Conservation (phyloP, 108 stramenopile species). For the Fragilariopsis cylindrus region DNA sequence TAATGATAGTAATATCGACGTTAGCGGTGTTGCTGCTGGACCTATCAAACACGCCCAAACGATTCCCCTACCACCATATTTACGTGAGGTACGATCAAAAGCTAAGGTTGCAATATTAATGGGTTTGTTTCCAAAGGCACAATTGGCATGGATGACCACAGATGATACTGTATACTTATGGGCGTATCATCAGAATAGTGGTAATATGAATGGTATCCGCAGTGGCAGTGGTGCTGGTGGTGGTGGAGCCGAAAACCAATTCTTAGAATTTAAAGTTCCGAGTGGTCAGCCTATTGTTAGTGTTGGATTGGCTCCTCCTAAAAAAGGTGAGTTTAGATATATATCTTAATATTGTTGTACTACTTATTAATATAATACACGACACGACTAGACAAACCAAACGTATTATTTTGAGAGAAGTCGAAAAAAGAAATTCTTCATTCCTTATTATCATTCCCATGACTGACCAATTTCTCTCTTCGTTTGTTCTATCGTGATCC, state of each 20-base stretch:
- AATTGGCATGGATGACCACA: constrained; percentile 91
- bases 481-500: neutral
- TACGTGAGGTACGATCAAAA: constrained; percentile 46
- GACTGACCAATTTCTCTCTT: neutral
- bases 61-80: constrained; percentile 65
- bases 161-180: constrained; percentile 91
- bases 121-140: constrained; percentile 90
- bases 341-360: no score
- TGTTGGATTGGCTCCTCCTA: constrained; percentile 85
- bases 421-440: no score
- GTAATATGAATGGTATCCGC: constrained; percentile 2
- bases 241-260: constrained; percentile 41
- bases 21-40: neutral
- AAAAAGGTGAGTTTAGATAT: constrained; percentile 49
- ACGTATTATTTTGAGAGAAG: no score
- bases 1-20: neutral
- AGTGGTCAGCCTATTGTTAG: constrained; percentile 75
- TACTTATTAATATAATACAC: no score
- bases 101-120: constrained; percentile 64
- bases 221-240: neutral
- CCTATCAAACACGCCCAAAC: constrained; percentile 51
- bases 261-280: constrained; percentile 75
- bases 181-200: constrained; percentile 57
- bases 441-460: no score
- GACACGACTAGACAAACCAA: no score